Evolutionary conservation across 1,284 basidiomycete genomes (phyloP).

Genomic region (Ceratobasidium papillatum): DNA sequence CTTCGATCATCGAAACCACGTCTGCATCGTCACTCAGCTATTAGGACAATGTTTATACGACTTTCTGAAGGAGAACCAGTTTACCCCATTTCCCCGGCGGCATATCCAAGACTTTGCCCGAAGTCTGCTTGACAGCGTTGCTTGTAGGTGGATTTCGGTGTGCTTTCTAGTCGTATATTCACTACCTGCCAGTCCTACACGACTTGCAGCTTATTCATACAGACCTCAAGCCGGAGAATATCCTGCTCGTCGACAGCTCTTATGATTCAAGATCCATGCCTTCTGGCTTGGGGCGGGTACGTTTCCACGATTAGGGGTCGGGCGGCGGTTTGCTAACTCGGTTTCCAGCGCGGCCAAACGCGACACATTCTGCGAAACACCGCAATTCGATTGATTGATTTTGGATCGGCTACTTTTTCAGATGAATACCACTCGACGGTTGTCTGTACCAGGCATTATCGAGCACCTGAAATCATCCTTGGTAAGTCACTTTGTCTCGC

Average conservation of each 20-base stretch:
- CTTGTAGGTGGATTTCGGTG: constrained; percentile 70
- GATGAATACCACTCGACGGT: constrained; percentile 98
- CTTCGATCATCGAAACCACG: constrained; percentile 98
- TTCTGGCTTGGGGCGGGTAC: constrained; percentile 37
- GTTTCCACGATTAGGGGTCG: background rate
- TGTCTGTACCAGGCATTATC: constrained; percentile 97
- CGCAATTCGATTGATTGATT: constrained; percentile 97
- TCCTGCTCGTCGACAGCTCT: constrained; percentile 82
- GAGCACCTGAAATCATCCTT: constrained; percentile 98
- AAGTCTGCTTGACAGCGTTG: constrained; percentile 91
- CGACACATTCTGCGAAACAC: constrained; percentile 86
- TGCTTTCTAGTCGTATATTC: constrained; percentile 35
- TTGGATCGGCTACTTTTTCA: constrained; percentile 98
- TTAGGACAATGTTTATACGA: constrained; percentile 99
- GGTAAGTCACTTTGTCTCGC: constrained; percentile 61
- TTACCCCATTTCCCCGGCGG: constrained; percentile 92
- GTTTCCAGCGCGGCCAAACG: constrained; percentile 27
- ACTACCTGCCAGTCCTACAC: constrained; percentile 77
- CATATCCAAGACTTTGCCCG: constrained; percentile 97
- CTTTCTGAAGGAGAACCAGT: constrained; percentile 98
- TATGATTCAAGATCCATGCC: constrained; percentile 37
- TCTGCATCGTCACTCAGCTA: constrained; percentile 96
- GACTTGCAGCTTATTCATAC: constrained; percentile 94
- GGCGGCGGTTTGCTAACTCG: background rate
- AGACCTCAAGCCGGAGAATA: constrained; percentile 99